Percentiles rank a stretch among this genome's conserved stretches.
Conservation (phyloP, 352 stramenopile species). For the Globisporangium orthogonon region DNA sequence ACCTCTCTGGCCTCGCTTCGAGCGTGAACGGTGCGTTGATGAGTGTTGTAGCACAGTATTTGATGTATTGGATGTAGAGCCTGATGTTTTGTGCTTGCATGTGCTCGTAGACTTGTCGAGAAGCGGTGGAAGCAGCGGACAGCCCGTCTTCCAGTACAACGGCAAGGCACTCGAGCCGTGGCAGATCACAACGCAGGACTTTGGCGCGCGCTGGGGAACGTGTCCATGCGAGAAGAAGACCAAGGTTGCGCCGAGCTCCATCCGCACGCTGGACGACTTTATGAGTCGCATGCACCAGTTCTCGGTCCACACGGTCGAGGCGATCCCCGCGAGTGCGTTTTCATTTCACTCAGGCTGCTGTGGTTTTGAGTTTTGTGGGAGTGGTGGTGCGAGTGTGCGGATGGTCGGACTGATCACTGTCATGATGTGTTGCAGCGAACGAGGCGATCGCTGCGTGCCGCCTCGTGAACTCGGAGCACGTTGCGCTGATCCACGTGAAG, state of each 20-base stretch:
- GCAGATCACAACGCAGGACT: conserved; percentile 86
- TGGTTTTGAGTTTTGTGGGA: conserved; percentile 1
- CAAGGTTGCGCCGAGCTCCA: conserved; percentile 74
- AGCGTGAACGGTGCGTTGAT: conserved; percentile 58
- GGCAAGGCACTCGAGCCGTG: conserved; percentile 70
- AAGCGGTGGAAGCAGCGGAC: conserved; percentile 14
- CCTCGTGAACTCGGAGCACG: conserved; percentile 74
- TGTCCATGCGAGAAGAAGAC: conserved; percentile 81
- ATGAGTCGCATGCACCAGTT: conserved; percentile 73
- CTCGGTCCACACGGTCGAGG: conserved; percentile 77
- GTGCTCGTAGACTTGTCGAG: conserved; percentile 24
- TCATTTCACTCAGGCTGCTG: not conserved
- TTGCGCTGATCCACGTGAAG: conserved; percentile 84
- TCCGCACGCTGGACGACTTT: conserved; percentile 81
- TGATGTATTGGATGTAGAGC: not conserved
- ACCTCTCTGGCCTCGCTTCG: conserved; percentile 56
- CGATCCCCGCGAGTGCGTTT: conserved; percentile 78
- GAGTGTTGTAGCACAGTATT: not conserved
- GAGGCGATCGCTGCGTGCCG: conserved; percentile 81
- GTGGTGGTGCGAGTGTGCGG: not conserved
- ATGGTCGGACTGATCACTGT: not conserved
- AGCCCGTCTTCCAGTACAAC: conserved; percentile 71
- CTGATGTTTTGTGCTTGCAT: not conserved
- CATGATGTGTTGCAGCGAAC: conserved; percentile 39
- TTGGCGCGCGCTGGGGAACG: conserved; percentile 76